These are phyloP conservation scores for Coemansia umbellata DNA, from an alignment of 192 early-diverging fungal genomes.

Conservation along the genomic window DNA sequence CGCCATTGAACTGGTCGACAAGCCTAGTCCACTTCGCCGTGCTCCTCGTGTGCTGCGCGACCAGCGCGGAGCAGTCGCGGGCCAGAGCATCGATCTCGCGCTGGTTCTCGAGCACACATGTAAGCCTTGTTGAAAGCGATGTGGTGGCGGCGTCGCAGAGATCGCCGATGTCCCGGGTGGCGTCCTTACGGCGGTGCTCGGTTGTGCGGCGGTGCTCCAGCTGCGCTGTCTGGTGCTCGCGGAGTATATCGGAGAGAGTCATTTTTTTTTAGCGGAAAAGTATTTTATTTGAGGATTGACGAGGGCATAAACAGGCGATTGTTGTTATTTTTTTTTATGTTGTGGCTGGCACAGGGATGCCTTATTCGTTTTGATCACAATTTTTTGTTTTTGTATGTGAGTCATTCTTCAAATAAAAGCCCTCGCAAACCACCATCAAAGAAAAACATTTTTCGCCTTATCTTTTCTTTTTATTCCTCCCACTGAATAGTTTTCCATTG, in stretches of 20 bases:
- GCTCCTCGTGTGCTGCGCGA: conserved; percentile 34
- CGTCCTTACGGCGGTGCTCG: conserved; percentile 37
- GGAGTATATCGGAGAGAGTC: conserved; percentile 33
- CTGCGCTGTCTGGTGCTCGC: conserved; percentile 34
- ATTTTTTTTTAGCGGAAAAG: too few relatives aligned
- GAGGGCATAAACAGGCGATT: too few relatives aligned
- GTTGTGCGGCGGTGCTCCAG: conserved; percentile 25
- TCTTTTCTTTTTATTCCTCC: neutral
- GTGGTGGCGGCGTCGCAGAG: conserved; percentile 44
- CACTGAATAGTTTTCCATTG: neutral
- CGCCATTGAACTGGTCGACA: conserved; percentile 68
- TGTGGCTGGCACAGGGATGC: too few relatives aligned
- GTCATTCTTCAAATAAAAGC: neutral
- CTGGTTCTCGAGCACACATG: conserved; percentile 34
- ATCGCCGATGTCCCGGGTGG: conserved; percentile 32
- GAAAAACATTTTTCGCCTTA: neutral
- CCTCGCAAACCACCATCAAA: neutral
- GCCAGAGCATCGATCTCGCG: conserved; percentile 40
- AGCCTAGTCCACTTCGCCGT: conserved; percentile 76
- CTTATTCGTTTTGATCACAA: too few relatives aligned
- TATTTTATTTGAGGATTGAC: too few relatives aligned
- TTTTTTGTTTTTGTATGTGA: neutral
- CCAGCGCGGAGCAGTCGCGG: conserved; percentile 35
- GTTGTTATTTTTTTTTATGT: too few relatives aligned
- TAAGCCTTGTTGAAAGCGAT: conserved; percentile 22